These are phyloP conservation scores for Coniella lustricola DNA, from an alignment of 2,329 filamentous ascomycete species.

Conservation along the genomic window DNA sequence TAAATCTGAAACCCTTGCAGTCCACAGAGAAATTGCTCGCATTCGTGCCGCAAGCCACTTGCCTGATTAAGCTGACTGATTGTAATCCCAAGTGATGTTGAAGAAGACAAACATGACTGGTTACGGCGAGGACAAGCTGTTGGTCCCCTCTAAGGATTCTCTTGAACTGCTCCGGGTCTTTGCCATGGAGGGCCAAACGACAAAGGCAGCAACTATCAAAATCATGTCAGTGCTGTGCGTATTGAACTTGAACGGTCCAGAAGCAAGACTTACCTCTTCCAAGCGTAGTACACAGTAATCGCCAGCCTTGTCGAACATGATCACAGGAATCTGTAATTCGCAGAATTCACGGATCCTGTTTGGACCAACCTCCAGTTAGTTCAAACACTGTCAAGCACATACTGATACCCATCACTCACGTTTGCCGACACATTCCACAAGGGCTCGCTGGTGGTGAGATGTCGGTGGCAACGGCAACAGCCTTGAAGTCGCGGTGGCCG, in stretches of 20 bases:
- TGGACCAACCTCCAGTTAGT: slow-evolving; percentile 10
- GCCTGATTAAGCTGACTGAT: too few species aligned
- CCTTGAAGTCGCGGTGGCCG: slow-evolving; percentile 56
- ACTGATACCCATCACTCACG: slow-evolving; percentile 46
- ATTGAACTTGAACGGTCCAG: neutral
- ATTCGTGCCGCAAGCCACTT: too few species aligned
- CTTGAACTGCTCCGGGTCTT: slow-evolving; percentile 13
- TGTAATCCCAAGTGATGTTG: too few species aligned
- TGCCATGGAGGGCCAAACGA: slow-evolving; percentile 19
- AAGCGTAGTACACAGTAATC: slow-evolving; percentile 64
- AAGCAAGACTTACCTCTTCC: slow-evolving; percentile 46
- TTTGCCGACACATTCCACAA: slow-evolving; percentile 95
- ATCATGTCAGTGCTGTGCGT: slow-evolving; percentile 3
- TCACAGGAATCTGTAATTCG: slow-evolving; percentile 61
- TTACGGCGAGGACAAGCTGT: neutral
- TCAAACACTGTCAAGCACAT: too few species aligned
- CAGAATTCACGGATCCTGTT: slow-evolving; percentile 70
- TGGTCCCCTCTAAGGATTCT: neutral
- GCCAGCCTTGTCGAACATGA: slow-evolving; percentile 86
- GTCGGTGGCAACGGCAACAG: slow-evolving; percentile 80
- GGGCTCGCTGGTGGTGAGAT: slow-evolving; percentile 63
- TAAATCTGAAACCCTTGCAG: too few species aligned
- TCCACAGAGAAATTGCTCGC: too few species aligned
- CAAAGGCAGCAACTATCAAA: slow-evolving; percentile 50
- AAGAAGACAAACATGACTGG: neutral